phyloP scores from a whole-genome alignment of 176 grass and related monocot species.

The Musa itinerans region DNA sequence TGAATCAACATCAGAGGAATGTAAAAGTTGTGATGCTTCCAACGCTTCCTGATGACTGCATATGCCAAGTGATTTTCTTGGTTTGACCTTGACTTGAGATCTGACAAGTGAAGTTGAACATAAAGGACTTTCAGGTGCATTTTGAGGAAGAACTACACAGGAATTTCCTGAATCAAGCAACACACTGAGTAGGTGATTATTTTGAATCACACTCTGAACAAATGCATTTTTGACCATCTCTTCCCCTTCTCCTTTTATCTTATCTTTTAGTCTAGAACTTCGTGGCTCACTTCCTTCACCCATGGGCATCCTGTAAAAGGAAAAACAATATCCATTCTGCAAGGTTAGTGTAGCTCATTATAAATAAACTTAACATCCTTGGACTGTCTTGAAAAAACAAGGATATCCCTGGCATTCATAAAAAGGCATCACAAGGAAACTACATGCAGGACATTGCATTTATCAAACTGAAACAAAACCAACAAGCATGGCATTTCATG shows the following conservation, averaged over 20 bases:
- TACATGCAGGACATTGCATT: not conserved
- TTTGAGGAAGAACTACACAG: slow-evolving; percentile 70
- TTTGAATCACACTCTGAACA: slow-evolving; percentile 72
- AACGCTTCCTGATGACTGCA: slow-evolving; percentile 31
- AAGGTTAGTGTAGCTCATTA: not conserved
- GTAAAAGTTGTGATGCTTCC: slow-evolving; percentile 32
- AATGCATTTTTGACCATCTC: slow-evolving; percentile 76
- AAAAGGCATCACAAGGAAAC: not conserved
- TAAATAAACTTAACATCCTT: not conserved
- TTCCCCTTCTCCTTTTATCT: slow-evolving; percentile 75
- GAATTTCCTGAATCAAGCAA: slow-evolving; percentile 52
- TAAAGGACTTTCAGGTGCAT: slow-evolving; percentile 31
- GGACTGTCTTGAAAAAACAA: not conserved
- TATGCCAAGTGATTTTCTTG: slow-evolving; percentile 29
- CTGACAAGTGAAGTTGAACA: slow-evolving; percentile 39
- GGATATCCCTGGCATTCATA: not conserved
- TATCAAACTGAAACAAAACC: not conserved
- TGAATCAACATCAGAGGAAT: slow-evolving; percentile 16
- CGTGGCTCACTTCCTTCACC: slow-evolving; percentile 52
- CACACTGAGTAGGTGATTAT: slow-evolving; percentile 55
- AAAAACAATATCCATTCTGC: not conserved
- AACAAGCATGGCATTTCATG: not conserved
- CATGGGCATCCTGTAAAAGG: slow-evolving; percentile 44
- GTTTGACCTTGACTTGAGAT: slow-evolving; percentile 35
- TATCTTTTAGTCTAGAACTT: slow-evolving; percentile 91